Evolutionary conservation across 352 stramenopile genomes (phyloP), one percentile per base, ranked within the genome.

Genomic region (Phytopythium helicoides): DNA sequence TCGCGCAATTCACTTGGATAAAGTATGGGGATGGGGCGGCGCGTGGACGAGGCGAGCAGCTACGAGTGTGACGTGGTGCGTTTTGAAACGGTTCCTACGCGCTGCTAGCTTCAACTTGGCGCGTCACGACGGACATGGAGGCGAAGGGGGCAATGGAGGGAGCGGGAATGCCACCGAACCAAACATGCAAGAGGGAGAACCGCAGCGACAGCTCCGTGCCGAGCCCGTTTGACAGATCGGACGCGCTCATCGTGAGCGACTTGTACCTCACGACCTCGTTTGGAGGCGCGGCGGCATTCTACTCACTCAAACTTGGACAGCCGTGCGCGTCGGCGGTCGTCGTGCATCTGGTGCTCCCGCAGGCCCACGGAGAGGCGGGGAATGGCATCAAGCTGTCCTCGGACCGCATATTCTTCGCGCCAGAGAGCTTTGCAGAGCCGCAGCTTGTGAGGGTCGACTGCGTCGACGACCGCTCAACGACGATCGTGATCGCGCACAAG

Each of bases 331-430:
- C 81, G 15, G 68, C 73, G 4, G 81, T 92, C 9, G 74, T 89
- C 11, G 79, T 92, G 25, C 78, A 92, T 47, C 42, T 92, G 38
- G 54, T 86, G 56, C 71, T 86, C 38, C 54, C 70, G 6, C 56
- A 52, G 14, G 25, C 44, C 9, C 44, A 38, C 19, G 46, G 26
- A 18, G 81, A 92, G 51, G 56, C 71, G 38, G 49, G 42, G 16
- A 58, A 64, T 31, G 70, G 62, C 12, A 53, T 89, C 10, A 66
- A 67, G 1, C 62, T 92, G 6, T 87, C 81, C 5, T 81, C 74
- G 16, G 76, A 89, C 52, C 76, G 81, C 8, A 48, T 92, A n/a
- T 81, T 69, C 62, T 92, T 92, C 61, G 81, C 76, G 1, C 81
- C 78, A 16, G 71, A 71, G 22, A 89, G 72, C 47, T 86, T 58